Conservation (phyloP, 192 early-diverging fungal genomes). For the Backusella tuberculispora region DNA sequence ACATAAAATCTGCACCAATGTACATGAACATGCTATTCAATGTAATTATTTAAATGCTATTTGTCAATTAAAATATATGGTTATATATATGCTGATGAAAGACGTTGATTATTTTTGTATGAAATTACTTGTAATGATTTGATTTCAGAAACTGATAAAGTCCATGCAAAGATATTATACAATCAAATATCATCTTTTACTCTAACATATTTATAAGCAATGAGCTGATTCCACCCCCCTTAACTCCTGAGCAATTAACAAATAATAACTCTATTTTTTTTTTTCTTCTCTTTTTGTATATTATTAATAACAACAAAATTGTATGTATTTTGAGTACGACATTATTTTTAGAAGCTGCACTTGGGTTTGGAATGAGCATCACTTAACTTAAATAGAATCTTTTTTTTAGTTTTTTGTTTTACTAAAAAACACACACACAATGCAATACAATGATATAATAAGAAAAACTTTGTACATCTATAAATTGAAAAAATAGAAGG, state of each 20-base stretch:
- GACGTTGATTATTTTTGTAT: not conserved
- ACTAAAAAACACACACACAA: no score
- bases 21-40: not conserved
- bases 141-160: not conserved
- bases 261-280: not conserved
- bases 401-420: not conserved
- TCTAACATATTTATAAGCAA: not conserved
- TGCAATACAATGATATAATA: no score
- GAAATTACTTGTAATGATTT: no score
- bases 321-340: not conserved
- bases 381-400: not conserved
- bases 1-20: not conserved
- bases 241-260: not conserved
- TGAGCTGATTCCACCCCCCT: not conserved
- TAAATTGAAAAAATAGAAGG: no score
- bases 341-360: not conserved
- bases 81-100: not conserved
- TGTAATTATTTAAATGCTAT: not conserved
- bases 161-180: not conserved
- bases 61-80: not conserved
- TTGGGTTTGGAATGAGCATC: not conserved
- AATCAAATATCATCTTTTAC: not conserved
- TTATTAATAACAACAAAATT: not conserved
- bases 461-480: no score
- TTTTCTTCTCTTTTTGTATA: not conserved